phyloP scores from a whole-genome alignment of 1,284 basidiomycete genomes.

The Ceraceosorus guamensis region DNA sequence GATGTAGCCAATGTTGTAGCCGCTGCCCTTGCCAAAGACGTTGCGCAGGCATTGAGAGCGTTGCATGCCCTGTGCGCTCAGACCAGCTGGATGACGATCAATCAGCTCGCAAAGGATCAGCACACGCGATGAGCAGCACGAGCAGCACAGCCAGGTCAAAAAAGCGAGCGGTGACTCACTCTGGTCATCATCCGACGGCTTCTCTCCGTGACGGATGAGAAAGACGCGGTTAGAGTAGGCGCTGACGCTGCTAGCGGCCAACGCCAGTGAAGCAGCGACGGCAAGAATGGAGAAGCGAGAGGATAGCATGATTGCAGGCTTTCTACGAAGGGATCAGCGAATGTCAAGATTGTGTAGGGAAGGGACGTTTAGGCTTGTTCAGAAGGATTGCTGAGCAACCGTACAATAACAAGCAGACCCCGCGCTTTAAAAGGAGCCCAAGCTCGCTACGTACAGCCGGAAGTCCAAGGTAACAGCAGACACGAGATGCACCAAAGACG shows the following conservation, averaged over 20 bases:
- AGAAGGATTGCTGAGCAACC: too few relatives aligned
- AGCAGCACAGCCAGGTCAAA: not conserved
- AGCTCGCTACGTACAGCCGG: too few relatives aligned
- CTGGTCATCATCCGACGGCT: constrained; percentile 20
- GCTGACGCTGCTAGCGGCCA: not conserved
- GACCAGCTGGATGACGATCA: constrained; percentile 4
- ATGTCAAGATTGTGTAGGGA: too few relatives aligned
- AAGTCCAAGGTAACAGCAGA: too few relatives aligned
- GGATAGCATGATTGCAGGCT: too few relatives aligned
- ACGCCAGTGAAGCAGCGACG: too few relatives aligned
- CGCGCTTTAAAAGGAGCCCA: too few relatives aligned
- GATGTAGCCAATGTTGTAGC: constrained; percentile 42
- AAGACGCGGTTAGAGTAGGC: constrained; percentile 1
- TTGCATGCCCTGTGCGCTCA: constrained; percentile 16
- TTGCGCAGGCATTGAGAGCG: constrained; percentile 16
- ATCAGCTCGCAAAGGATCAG: not conserved
- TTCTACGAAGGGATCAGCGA: too few relatives aligned
- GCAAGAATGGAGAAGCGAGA: too few relatives aligned
- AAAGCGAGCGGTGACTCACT: not conserved
- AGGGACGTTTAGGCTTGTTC: too few relatives aligned
- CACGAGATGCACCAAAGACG: too few relatives aligned
- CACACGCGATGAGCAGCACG: not conserved
- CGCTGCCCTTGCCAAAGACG: constrained; percentile 25
- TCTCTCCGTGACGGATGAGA: constrained; percentile 46
- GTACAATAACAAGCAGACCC: too few relatives aligned